Base-by-base conservation (phyloP, 106 monocot genomes). In the Phalaenopsis aphrodite region DNA sequence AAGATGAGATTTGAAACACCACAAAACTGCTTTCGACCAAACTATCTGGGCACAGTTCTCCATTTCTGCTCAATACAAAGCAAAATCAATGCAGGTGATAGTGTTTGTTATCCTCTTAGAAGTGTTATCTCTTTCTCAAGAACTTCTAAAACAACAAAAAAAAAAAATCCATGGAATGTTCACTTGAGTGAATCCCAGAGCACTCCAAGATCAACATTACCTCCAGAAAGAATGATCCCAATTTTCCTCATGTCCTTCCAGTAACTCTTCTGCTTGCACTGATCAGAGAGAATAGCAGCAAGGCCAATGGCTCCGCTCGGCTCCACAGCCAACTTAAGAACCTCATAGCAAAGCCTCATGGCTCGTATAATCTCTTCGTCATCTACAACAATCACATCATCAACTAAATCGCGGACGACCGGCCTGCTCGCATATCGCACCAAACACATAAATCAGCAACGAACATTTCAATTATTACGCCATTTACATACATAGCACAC, bases 271-370 rank as follows among this genome's bases (percentile, higher is more conserved):
- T 86, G 42, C 76, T 58, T 87, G 75, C 94, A 94, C 80, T 88
- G 64, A 37, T 91, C 78, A 5, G 97, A 94, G 14, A 98, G 89
- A 80, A 92, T 87, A 74, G 88, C 94, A 19, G 97, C 97, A 38
- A 98, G 90, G 17, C 97, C 92, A 36, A 92, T 83, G 42, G 97
- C 94, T 9, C 94, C 97, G 36, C 97, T 98, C 0, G 97, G 97
- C 74, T 98, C 97, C 65, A 98, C 89, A 4, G 87, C 94, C 64
- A 92, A 89, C 80, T 98, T 98, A 67, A 98, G 88, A 81, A 98
- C 83, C 84, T 94, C 97, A 42, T 88, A 98, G 78, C 92, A 94
- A 88, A 98, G 79, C 79, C 78, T 87, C 97, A 98, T 94, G 76
- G 97, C 97, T 81, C 92, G 84, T 5, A 94, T 72, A 46, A 98